These are phyloP conservation scores for Neonectria sp. DNA, from an alignment of 2,329 filamentous ascomycete genomes.

Conservation along the genomic window DNA sequence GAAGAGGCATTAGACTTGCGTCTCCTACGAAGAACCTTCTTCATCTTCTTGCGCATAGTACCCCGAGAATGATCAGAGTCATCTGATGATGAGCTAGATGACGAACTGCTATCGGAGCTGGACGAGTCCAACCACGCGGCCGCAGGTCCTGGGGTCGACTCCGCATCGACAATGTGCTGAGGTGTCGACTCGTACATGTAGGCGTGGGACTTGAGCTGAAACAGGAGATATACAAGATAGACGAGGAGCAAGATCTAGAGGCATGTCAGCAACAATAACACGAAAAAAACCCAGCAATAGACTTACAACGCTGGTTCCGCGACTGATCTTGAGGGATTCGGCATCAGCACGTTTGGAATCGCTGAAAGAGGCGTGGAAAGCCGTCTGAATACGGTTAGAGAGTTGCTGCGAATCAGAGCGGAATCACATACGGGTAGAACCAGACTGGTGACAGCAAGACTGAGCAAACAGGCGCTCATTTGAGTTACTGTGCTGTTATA, in stretches of 20 bases:
- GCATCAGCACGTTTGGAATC: constrained; percentile 73
- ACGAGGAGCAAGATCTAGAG: constrained; percentile 81
- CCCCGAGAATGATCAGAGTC: constrained; percentile 67
- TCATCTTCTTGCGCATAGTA: constrained; percentile 83
- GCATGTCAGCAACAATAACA: constrained; percentile 14
- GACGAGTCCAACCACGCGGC: constrained; percentile 86
- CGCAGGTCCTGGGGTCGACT: constrained; percentile 87
- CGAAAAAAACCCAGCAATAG: constrained; percentile 33
- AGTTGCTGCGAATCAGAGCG: constrained; percentile 43
- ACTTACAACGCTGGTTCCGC: constrained; percentile 87
- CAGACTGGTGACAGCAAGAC: constrained; percentile 90
- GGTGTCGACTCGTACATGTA: constrained; percentile 95
- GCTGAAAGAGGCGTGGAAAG: constrained; percentile 90
- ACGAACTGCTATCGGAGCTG: constrained; percentile 68
- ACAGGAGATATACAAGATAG: constrained; percentile 87
- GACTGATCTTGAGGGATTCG: constrained; percentile 86
- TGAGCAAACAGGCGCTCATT: constrained; percentile 94
- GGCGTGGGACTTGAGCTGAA: constrained; percentile 92
- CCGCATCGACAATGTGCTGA: constrained; percentile 93
- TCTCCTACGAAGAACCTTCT: constrained; percentile 79
- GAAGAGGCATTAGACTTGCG: constrained; percentile 85
- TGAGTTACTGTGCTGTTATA: constrained; percentile 97
- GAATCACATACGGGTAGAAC: constrained; percentile 78
- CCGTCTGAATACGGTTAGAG: constrained; percentile 70
- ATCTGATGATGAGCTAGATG: constrained; percentile 79